These are phyloP conservation scores for Chrysosporium queenslandicum DNA, from an alignment of 2,329 filamentous ascomycete species.

Conservation along the genomic window DNA sequence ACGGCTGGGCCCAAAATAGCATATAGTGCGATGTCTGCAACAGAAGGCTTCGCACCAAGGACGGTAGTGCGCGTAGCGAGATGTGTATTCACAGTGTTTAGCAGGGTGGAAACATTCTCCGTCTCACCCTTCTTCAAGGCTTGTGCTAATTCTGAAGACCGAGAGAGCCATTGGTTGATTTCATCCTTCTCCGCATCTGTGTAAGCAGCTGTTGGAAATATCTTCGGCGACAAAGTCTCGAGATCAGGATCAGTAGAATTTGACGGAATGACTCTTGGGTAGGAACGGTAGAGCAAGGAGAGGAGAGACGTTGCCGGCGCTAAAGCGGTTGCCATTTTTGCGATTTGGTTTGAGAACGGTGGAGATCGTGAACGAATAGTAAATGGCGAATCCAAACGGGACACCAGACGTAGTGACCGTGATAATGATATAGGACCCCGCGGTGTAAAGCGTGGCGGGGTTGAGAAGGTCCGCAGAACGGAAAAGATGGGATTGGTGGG, in stretches of 20 bases:
- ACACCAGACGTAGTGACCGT: background rate
- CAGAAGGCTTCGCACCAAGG: slow-evolving; percentile 78
- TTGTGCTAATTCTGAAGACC: slow-evolving; percentile 58
- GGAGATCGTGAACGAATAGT: background rate
- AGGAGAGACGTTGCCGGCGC: slow-evolving; percentile 36
- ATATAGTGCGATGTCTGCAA: slow-evolving; percentile 78
- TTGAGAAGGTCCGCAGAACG: slow-evolving; percentile 17
- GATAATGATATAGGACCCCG: slow-evolving; percentile 8
- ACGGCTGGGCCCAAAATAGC: slow-evolving; percentile 66
- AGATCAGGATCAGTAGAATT: slow-evolving; percentile 37
- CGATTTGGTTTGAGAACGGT: slow-evolving; percentile 6
- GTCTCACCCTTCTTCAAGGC: slow-evolving; percentile 47
- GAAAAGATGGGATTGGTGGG: slow-evolving; percentile 6
- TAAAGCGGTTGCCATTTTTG: slow-evolving; percentile 26
- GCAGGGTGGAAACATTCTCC: slow-evolving; percentile 50
- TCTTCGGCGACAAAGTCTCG: slow-evolving; percentile 45
- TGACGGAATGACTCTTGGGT: slow-evolving; percentile 32
- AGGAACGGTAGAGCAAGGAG: slow-evolving; percentile 38
- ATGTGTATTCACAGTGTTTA: slow-evolving; percentile 74
- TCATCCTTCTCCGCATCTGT: slow-evolving; percentile 71
- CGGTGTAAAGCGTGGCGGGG: slow-evolving; percentile 15
- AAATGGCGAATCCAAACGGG: background rate
- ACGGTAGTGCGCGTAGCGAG: slow-evolving; percentile 81
- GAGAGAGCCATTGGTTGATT: slow-evolving; percentile 79
- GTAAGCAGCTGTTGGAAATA: slow-evolving; percentile 62